These are phyloP conservation scores for Skeletonema grethae DNA, from an alignment of 108 stramenopile species.

Conservation along the genomic window DNA sequence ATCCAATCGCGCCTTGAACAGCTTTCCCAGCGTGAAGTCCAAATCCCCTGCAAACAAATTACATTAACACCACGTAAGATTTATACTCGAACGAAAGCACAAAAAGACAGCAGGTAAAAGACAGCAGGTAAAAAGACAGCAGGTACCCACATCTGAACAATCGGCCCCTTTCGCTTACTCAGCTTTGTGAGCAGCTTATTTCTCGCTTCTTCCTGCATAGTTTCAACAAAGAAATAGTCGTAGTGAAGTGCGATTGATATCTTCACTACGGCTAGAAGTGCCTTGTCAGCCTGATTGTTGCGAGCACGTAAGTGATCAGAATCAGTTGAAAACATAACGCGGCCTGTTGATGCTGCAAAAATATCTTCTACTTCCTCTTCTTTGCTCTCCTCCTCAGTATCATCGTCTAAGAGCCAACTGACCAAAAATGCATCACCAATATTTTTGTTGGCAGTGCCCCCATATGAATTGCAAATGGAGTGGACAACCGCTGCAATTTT, in stretches of 20 bases:
- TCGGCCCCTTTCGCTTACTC: constrained; percentile 73
- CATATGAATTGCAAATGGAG: constrained; percentile 66
- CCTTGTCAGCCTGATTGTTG: constrained; percentile 82
- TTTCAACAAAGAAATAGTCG: constrained; percentile 72
- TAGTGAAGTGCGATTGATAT: constrained; percentile 80
- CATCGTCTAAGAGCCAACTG: constrained; percentile 79
- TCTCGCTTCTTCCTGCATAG: constrained; percentile 61
- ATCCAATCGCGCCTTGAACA: constrained; percentile 97
- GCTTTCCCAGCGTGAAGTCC: constrained; percentile 95
- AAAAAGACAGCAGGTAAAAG: constrained; percentile 6
- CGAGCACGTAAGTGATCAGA: constrained; percentile 41
- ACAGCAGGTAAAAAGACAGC: constrained; percentile 13
- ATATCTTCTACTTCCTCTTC: constrained; percentile 12
- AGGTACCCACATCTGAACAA: constrained; percentile 64
- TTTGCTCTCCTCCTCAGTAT: constrained; percentile 26
- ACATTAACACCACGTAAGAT: neutral
- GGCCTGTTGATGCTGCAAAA: neutral
- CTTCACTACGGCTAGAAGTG: constrained; percentile 81
- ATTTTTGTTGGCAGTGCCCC: constrained; percentile 93
- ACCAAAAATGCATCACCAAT: constrained; percentile 95
- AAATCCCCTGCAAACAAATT: constrained; percentile 61
- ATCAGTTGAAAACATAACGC: neutral
- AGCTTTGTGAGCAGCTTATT: constrained; percentile 63
- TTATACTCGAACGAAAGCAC: too few species aligned
- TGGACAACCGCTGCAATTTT: constrained; percentile 92